Conservation (phyloP, 257 asterid species). For the Schizonepeta tenuifolia region DNA sequence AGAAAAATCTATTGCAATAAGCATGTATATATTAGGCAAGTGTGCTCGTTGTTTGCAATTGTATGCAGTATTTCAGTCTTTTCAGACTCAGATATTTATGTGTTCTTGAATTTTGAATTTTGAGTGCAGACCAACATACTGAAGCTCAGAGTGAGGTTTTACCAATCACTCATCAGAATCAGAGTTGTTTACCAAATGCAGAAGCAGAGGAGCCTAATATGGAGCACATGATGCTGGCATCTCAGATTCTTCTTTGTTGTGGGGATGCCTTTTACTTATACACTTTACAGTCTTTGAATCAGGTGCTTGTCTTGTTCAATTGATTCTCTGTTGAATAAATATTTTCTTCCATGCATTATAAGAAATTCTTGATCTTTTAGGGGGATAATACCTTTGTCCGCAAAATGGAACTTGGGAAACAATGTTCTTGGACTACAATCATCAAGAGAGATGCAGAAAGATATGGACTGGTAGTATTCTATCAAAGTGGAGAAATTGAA, state of each 20-base stretch:
- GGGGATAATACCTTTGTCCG: slow-evolving; percentile 50
- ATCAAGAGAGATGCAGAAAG: slow-evolving; percentile 56
- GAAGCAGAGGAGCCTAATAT: slow-evolving; percentile 40
- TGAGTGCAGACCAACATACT: slow-evolving; percentile 51
- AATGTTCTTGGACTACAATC: slow-evolving; percentile 81
- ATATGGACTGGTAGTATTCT: slow-evolving; percentile 62
- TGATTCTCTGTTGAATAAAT: slow-evolving; percentile 2
- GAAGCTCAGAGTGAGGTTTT: slow-evolving; percentile 44
- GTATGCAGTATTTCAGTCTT: slow-evolving; percentile 24
- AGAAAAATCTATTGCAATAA: slow-evolving; percentile 63
- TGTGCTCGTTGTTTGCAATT: slow-evolving; percentile 30
- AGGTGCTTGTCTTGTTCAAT: slow-evolving; percentile 52
- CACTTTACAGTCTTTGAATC: slow-evolving; percentile 57
- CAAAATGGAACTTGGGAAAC: slow-evolving; percentile 68
- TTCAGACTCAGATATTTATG: slow-evolving; percentile 30
- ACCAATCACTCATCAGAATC: slow-evolving; percentile 33
- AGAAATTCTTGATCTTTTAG: slow-evolving; percentile 45
- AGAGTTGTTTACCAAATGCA: slow-evolving; percentile 42
- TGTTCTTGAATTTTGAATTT: slow-evolving; percentile 37
- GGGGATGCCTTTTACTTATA: slow-evolving; percentile 65
- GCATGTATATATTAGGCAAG: slow-evolving; percentile 80
- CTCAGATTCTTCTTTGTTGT: slow-evolving; percentile 70
- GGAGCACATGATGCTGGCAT: slow-evolving; percentile 40
- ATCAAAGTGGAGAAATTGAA: slow-evolving; percentile 85
- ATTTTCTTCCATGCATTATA: slow-evolving; percentile 36